Conservation (phyloP, 176 grass and related monocot species). For the Oropetium thomaeum region DNA sequence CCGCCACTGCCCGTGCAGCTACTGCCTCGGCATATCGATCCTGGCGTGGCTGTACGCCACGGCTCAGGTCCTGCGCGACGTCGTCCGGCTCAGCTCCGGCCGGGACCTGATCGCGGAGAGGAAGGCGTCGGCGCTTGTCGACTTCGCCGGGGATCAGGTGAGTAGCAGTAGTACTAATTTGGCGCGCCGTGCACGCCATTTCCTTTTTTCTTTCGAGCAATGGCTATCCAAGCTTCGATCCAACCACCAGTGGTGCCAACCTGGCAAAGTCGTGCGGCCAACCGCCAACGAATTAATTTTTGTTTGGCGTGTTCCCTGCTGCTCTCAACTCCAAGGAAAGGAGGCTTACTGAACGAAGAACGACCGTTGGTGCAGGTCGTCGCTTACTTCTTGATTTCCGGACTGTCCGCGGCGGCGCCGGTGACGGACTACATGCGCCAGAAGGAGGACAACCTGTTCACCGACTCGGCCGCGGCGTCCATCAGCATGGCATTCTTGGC, state of each 20-base stretch:
- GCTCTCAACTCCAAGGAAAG: too few species aligned
- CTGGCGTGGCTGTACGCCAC: slow-evolving; percentile 56
- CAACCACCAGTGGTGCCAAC: slow-evolving; percentile 18
- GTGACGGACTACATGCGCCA: slow-evolving; percentile 70
- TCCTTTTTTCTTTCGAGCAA: too few species aligned
- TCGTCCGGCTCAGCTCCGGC: slow-evolving; percentile 39
- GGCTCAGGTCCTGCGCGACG: slow-evolving; percentile 48
- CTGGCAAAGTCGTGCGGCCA: not conserved
- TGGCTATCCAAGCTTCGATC: not conserved
- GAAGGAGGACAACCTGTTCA: slow-evolving; percentile 51
- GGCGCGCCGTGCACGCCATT: not conserved
- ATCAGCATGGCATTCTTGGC: slow-evolving; percentile 73
- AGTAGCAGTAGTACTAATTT: not conserved
- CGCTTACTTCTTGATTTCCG: slow-evolving; percentile 47
- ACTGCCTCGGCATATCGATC: slow-evolving; percentile 64
- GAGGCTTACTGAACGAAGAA: not conserved
- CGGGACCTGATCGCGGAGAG: slow-evolving; percentile 35
- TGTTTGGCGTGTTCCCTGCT: not conserved
- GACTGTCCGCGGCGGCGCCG: slow-evolving; percentile 54
- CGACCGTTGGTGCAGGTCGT: slow-evolving; percentile 36
- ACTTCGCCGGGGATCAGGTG: slow-evolving; percentile 83
- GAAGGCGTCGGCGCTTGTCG: slow-evolving; percentile 31
- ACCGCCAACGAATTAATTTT: not conserved
- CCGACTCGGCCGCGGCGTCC: slow-evolving; percentile 49
- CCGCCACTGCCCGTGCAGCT: slow-evolving; percentile 12